phyloP scores from a whole-genome alignment of 2,329 filamentous ascomycete genomes.

The Colletotrichum euphorbiae region DNA sequence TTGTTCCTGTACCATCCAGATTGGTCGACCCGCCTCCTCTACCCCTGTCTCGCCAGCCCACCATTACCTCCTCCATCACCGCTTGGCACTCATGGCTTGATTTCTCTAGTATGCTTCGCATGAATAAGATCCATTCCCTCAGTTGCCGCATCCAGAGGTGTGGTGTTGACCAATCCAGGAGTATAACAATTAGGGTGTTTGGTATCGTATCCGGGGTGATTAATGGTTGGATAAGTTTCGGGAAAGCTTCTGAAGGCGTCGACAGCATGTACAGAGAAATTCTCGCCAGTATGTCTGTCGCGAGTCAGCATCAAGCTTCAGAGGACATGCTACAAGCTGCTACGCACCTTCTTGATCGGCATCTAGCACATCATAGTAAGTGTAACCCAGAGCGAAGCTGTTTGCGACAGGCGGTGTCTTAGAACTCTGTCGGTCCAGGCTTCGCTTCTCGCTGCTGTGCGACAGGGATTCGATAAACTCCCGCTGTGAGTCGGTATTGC shows the following conservation, averaged over 20 bases:
- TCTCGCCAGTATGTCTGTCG: slow-evolving; percentile 85
- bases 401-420: slow-evolving; percentile 86
- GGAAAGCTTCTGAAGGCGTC: slow-evolving; percentile 85
- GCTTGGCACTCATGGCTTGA: slow-evolving; percentile 82
- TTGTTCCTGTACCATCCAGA: slow-evolving; percentile 69
- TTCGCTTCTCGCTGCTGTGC: slow-evolving; percentile 64
- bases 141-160: slow-evolving; percentile 93
- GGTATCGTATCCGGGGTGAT: slow-evolving; percentile 86
- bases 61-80: slow-evolving; percentile 88
- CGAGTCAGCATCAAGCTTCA: neutral
- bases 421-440: slow-evolving; percentile 64
- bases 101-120: slow-evolving; percentile 80
- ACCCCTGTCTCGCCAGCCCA: slow-evolving; percentile 80
- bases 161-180: slow-evolving; percentile 96
- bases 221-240: slow-evolving; percentile 84
- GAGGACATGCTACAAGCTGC: neutral
- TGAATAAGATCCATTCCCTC: slow-evolving; percentile 87
- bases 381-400: slow-evolving; percentile 92
- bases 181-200: slow-evolving; percentile 86
- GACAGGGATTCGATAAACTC: slow-evolving; percentile 81
- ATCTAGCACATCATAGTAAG: slow-evolving; percentile 94
- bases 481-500: slow-evolving; percentile 83
- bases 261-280: slow-evolving; percentile 90
- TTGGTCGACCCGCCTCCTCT: slow-evolving; percentile 72
- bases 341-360: slow-evolving; percentile 87